Evolutionary conservation across 1,139 yeast genomes (phyloP), one percentile per base, ranked within the genome.

Genomic region (Blastobotrys serpentis): DNA sequence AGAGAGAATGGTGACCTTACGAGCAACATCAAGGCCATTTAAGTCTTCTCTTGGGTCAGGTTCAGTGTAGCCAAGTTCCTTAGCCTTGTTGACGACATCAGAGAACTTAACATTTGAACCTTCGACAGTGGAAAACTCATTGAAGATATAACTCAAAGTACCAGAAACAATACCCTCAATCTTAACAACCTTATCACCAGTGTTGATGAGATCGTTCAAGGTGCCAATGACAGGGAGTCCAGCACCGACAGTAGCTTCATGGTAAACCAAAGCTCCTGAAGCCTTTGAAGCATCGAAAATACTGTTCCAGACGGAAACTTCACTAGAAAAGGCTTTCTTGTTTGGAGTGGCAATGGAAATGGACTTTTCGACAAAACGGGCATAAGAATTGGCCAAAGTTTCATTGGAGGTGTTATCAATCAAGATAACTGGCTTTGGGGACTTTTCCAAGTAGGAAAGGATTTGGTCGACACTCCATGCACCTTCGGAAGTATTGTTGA

Each of bases 1-100:
- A 42, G 97, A 95, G 56, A 92, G 78, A 56, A 92, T 92, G 23
- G 98, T 89, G 30, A 92, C 96, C 70, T 92, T 92, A 76, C 98
- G 84, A 37, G 99, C 99, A 52, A 92, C 97, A 64, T 92, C 98
- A 67, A 92, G 77, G 52, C 99, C 99, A 67, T 92, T 92, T 69
- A 92, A 79, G 66, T 92, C 99, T 67, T 92, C 99, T 72, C 99
- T 83, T 67, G 98, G 98, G 68, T 92, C 99, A 45, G 99, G 98
- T 71, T 94, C 99, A 40, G 98, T 92, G 78, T 88, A 92, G 43
- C 99, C 99, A 59, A 88, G 77, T 42, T 82, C 72, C 71, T 90
- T 90, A 43, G 99, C 98, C 46, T 82, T 81, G 56, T 77, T 75
- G 50, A 92, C 98, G 44, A 94, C 84, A 49, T 90, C 96, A 25